Percentiles rank a stretch among this genome's conserved stretches.
Conservation (phyloP, 2,329 filamentous ascomycete species). For the Colletotrichum sp. region DNA sequence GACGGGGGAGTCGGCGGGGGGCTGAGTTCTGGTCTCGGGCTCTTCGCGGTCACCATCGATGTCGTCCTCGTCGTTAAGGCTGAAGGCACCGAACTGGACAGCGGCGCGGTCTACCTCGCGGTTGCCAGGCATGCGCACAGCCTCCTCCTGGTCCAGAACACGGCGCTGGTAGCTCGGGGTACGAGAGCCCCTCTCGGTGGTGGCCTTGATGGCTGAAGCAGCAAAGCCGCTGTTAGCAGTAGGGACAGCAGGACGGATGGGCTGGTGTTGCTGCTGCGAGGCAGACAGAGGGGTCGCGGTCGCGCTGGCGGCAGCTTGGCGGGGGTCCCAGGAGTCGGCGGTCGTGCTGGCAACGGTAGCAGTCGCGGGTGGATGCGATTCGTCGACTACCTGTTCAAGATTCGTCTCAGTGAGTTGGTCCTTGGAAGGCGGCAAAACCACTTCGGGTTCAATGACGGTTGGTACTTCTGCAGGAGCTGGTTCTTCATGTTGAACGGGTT, state of each 20-base stretch:
- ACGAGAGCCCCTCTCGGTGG: conserved; percentile 65
- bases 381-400: conserved; percentile 87
- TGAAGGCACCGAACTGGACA: conserved; percentile 96
- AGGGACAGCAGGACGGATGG: conserved; percentile 48
- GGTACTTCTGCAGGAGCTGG: conserved; percentile 28
- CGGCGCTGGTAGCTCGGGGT: conserved; percentile 84
- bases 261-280: conserved; percentile 67
- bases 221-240: conserved; percentile 68
- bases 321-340: conserved; percentile 83
- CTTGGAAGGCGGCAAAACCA: conserved; percentile 71
- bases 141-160: conserved; percentile 93
- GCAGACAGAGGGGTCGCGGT: conserved; percentile 71
- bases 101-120: conserved; percentile 91
- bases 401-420: conserved; percentile 91
- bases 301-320: conserved; percentile 61
- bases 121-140: conserved; percentile 97
- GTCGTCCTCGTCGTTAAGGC: conserved; percentile 82
- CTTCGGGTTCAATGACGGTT: conserved; percentile 53
- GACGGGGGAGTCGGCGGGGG: conserved; percentile 90
- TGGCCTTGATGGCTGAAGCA: conserved; percentile 82
- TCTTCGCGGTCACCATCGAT: conserved; percentile 96
- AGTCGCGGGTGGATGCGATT: conserved; percentile 76
- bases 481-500: conserved; percentile 27
- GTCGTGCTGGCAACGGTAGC: conserved; percentile 88
- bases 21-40: conserved; percentile 90